These are phyloP conservation scores for Ceratobasidium sp. DNA, from an alignment of 1,284 basidiomycete genomes.

Conservation along the genomic window DNA sequence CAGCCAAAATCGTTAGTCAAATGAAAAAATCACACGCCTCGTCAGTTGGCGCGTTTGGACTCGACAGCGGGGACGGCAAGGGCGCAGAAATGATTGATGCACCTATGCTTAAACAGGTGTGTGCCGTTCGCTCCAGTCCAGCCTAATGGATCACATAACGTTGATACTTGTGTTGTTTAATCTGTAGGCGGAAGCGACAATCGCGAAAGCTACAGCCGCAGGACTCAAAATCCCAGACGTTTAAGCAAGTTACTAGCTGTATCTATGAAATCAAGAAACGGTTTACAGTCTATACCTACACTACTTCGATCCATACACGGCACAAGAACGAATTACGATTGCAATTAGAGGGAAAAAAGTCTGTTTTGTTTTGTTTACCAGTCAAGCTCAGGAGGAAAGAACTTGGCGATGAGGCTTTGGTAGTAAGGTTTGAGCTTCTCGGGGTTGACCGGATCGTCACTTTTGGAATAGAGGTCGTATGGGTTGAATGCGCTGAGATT, in stretches of 20 bases:
- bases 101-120: slow-evolving; percentile 88
- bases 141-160: no score
- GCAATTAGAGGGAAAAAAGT: not conserved
- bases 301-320: not conserved
- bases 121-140: not conserved
- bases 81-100: slow-evolving; percentile 91
- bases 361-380: slow-evolving; percentile 67
- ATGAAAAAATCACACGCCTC: slow-evolving; percentile 70
- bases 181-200: slow-evolving; percentile 71
- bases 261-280: not conserved
- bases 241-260: no score
- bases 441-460: slow-evolving; percentile 76
- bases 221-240: slow-evolving; percentile 71
- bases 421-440: slow-evolving; percentile 85
- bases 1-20: slow-evolving; percentile 77
- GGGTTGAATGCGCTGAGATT: slow-evolving; percentile 77
- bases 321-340: slow-evolving; percentile 11
- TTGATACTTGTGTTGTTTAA: no score
- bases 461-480: slow-evolving; percentile 93
- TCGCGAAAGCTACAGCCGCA: slow-evolving; percentile 74
- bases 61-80: slow-evolving; percentile 68
- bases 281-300: slow-evolving; percentile 17
- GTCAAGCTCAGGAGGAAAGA: slow-evolving; percentile 82
- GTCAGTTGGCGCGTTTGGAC: slow-evolving; percentile 73
- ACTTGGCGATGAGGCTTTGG: slow-evolving; percentile 83